Percentiles rank a stretch among this genome's conserved stretches.
Evolutionary conservation across 805 yeast genomes (phyloP).

Genomic region (Groenewaldozyma salmanticensis): DNA sequence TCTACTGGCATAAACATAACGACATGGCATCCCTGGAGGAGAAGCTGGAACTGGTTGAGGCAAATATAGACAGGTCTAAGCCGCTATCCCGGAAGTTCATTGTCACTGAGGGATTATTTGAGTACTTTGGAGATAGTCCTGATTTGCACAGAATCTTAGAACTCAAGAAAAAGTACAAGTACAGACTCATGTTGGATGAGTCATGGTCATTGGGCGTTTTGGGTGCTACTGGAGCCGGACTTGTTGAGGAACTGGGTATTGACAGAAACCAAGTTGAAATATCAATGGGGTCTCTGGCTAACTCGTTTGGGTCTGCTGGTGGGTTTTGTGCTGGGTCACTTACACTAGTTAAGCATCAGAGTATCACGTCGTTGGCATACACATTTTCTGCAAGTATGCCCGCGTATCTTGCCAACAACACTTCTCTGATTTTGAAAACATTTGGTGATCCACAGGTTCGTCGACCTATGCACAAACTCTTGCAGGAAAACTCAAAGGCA

Average conservation of each 20-base stretch:
- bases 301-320: slow-evolving; percentile 75
- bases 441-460: background rate
- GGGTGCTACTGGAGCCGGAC: slow-evolving; percentile 79
- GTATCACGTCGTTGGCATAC: slow-evolving; percentile 81
- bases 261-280: slow-evolving; percentile 68
- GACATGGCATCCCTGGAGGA: slow-evolving; percentile 74
- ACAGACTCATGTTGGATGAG: slow-evolving; percentile 82
- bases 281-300: slow-evolving; percentile 79
- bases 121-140: slow-evolving; percentile 70
- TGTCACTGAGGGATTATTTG: slow-evolving; percentile 83
- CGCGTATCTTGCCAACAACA: slow-evolving; percentile 60
- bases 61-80: slow-evolving; percentile 49
- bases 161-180: slow-evolving; percentile 73
- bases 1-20: slow-evolving; percentile 79
- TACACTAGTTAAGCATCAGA: slow-evolving; percentile 84
- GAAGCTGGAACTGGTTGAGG: slow-evolving; percentile 37
- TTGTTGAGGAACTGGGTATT: slow-evolving; percentile 62
- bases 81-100: slow-evolving; percentile 86
- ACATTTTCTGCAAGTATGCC: slow-evolving; percentile 94
- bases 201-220: slow-evolving; percentile 75
- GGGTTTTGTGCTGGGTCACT: slow-evolving; percentile 85
- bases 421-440: slow-evolving; percentile 16
- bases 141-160: slow-evolving; percentile 58
- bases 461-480: background rate
- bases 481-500: background rate